These are phyloP conservation scores for Vishniacozyma victoriae DNA, from an alignment of 768 basidiomycete genomes.

Conservation along the genomic window DNA sequence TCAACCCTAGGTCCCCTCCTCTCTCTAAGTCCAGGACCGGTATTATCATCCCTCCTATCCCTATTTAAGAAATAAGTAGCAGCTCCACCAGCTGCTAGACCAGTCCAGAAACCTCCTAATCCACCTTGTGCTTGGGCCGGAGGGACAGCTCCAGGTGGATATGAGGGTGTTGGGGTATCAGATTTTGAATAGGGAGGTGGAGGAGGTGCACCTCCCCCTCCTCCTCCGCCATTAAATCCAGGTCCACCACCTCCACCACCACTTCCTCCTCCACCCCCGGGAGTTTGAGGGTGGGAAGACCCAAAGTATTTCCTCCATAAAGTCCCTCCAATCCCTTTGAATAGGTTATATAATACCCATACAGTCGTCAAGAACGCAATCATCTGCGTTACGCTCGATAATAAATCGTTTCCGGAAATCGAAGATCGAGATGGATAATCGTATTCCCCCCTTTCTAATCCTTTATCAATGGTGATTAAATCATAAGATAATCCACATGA, in stretches of 20 bases:
- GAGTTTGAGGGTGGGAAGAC: neutral
- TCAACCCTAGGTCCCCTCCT: conserved; percentile 14
- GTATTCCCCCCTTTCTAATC: neutral
- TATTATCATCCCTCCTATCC: conserved; percentile 7
- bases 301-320: neutral
- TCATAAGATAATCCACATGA: neutral
- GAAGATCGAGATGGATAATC: neutral
- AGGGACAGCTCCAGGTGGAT: conserved; percentile 22
- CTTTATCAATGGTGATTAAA: neutral
- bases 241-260: conserved; percentile 42
- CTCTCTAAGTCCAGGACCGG: conserved; percentile 1
- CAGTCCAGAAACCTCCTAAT: conserved; percentile 78
- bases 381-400: neutral
- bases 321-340: no score
- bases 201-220: conserved; percentile 46
- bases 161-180: conserved; percentile 6
- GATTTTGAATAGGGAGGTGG: conserved; percentile 41
- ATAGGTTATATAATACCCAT: neutral
- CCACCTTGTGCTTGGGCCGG: conserved; percentile 19
- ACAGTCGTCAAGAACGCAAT: conserved; percentile 48
- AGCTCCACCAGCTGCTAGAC: conserved; percentile 66
- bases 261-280: conserved; percentile 20
- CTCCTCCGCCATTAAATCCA: conserved; percentile 39
- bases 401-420: neutral
- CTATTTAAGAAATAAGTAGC: conserved; percentile 50